Conservation (phyloP, 2,329 filamentous ascomycete species). For the Beauveria caledonica region DNA sequence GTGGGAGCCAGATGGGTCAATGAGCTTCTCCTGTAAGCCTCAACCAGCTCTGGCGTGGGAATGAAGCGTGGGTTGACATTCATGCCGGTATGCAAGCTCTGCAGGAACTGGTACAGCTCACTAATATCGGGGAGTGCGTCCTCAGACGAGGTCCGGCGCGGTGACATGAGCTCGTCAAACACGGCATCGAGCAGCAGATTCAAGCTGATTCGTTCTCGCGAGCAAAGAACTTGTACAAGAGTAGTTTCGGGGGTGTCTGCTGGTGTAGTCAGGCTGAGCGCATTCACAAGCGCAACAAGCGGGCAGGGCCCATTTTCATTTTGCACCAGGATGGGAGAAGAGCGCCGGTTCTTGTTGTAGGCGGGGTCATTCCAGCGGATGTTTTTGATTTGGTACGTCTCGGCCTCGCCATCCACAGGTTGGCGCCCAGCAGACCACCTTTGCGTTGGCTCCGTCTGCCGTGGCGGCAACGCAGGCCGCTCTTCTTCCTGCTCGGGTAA, state of each 20-base stretch:
- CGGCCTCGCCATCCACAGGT: conserved; percentile 42
- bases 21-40: conserved; percentile 42
- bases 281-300: conserved; percentile 86
- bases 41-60: conserved; percentile 41
- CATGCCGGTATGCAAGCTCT: conserved; percentile 90
- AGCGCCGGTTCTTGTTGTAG: conserved; percentile 52
- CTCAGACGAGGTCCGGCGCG: conserved; percentile 53
- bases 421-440: conserved; percentile 32
- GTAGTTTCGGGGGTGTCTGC: conserved; percentile 54
- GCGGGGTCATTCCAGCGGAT: conserved; percentile 72
- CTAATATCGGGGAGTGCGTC: conserved; percentile 72
- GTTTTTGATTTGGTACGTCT: conserved; percentile 91
- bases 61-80: conserved; percentile 93
- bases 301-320: conserved; percentile 94
- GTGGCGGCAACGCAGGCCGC: conserved; percentile 32
- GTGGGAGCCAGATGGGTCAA: conserved; percentile 44
- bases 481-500: conserved; percentile 11
- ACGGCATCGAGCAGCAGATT: conserved; percentile 80
- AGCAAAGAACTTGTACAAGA: conserved; percentile 67
- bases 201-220: conserved; percentile 80
- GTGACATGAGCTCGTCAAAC: conserved; percentile 86
- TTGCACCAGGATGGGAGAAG: conserved; percentile 84
- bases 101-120: conserved; percentile 79
- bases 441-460: conserved; percentile 21
- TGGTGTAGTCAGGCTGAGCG: conserved; percentile 74